Percentiles rank a stretch among this genome's conserved stretches.
Evolutionary conservation across 169 alveolate genomes (phyloP).

Genomic region (Perkinsus marinus): DNA sequence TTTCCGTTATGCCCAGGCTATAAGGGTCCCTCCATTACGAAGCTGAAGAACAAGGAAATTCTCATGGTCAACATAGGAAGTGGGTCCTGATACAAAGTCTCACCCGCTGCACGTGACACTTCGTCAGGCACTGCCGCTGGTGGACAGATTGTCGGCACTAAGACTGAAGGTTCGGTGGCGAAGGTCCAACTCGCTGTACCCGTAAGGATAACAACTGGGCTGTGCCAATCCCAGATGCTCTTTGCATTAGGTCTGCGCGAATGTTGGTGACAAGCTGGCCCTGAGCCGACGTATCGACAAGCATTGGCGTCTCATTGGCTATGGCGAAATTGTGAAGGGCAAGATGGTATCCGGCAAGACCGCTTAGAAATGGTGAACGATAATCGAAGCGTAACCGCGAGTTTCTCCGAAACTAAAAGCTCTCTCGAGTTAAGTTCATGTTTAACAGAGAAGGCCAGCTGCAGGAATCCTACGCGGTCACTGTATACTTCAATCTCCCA

Average conservation of each 20-base stretch:
- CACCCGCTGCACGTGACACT: neutral
- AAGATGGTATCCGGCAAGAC: neutral
- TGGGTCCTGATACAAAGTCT: neutral
- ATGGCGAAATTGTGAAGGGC: constrained; percentile 30
- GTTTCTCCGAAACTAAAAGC: neutral
- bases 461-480: too few species aligned
- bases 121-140: constrained; percentile 3
- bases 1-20: neutral
- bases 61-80: constrained; percentile 89
- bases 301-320: constrained; percentile 76
- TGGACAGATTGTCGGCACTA: constrained; percentile 2
- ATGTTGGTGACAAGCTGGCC: constrained; percentile 90
- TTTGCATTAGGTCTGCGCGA: constrained; percentile 7
- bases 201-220: constrained; percentile 25
- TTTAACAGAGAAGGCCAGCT: too few species aligned
- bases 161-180: constrained; percentile 28
- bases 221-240: too few species aligned
- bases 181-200: constrained; percentile 44
- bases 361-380: neutral
- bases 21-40: constrained; percentile 76
- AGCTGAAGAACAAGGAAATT: constrained; percentile 86
- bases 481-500: too few species aligned
- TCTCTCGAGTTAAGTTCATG: neutral
- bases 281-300: constrained; percentile 89
- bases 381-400: neutral